Percentiles rank a stretch among this genome's conserved stretches.
These are phyloP conservation scores for Saksenaea vasiformis DNA, from an alignment of 371 early-diverging fungal genomes.

Conservation along the genomic window DNA sequence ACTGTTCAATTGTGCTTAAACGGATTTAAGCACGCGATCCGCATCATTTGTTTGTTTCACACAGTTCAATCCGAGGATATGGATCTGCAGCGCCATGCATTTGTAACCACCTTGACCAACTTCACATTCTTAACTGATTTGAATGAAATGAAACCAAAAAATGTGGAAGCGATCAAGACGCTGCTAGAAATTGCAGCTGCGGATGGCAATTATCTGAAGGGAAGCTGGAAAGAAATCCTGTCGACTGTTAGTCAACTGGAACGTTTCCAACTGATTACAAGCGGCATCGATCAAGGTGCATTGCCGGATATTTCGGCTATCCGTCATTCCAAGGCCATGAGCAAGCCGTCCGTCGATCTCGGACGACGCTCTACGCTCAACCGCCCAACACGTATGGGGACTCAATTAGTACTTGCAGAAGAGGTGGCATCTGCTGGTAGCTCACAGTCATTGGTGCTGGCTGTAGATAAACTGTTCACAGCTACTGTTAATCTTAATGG, in stretches of 20 bases:
- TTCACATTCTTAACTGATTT: slow-evolving; percentile 83
- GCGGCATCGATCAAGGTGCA: slow-evolving; percentile 46
- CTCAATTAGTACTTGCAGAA: slow-evolving; percentile 46
- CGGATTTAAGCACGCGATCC: slow-evolving; percentile 82
- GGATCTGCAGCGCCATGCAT: slow-evolving; percentile 86
- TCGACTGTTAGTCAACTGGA: slow-evolving; percentile 89
- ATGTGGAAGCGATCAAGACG: slow-evolving; percentile 85
- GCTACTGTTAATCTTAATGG: slow-evolving; percentile 55
- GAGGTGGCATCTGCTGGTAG: slow-evolving; percentile 55
- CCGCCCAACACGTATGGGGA: slow-evolving; percentile 27
- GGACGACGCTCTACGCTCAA: slow-evolving; percentile 36
- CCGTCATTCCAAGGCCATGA: slow-evolving; percentile 13
- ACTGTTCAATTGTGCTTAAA: slow-evolving; percentile 70
- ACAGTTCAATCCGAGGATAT: slow-evolving; percentile 69
- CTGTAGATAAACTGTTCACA: slow-evolving; percentile 85
- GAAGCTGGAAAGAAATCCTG: slow-evolving; percentile 89
- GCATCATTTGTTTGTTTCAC: slow-evolving; percentile 79
- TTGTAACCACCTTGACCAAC: slow-evolving; percentile 86
- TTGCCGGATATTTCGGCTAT: slow-evolving; percentile 28
- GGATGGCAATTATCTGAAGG: slow-evolving; percentile 82
- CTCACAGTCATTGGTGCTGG: slow-evolving; percentile 72
- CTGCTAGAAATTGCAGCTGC: slow-evolving; percentile 82
- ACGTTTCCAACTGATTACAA: slow-evolving; percentile 66
- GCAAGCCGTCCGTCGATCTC: slow-evolving; percentile 27
- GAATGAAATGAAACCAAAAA: slow-evolving; percentile 83